Conservation (phyloP, 352 stramenopile species). For the Phytopythium litorale region DNA sequence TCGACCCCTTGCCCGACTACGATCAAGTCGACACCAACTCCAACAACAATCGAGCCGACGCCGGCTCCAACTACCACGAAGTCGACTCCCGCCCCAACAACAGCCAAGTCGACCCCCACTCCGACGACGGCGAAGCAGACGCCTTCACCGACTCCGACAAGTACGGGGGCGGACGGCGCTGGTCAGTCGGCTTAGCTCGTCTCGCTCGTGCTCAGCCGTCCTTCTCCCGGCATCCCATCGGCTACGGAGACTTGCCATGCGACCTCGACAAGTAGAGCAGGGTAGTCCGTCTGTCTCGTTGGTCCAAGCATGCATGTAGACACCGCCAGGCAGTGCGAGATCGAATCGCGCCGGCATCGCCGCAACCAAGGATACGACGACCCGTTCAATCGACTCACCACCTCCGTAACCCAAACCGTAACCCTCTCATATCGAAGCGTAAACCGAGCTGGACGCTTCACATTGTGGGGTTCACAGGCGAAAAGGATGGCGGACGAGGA, state of each 20-base stretch:
- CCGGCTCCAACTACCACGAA: not conserved
- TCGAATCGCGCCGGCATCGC: not conserved
- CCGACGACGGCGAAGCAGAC: not conserved
- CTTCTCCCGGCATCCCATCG: too few species aligned
- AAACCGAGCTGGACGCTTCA: too few species aligned
- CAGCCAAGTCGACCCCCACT: not conserved
- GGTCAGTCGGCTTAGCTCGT: not conserved
- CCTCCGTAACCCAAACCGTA: too few species aligned
- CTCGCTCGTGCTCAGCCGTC: too few species aligned
- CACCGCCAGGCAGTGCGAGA: not conserved
- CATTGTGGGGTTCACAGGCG: too few species aligned
- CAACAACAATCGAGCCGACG: not conserved
- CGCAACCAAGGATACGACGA: too few species aligned
- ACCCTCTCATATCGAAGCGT: too few species aligned
- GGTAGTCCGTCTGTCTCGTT: too few species aligned
- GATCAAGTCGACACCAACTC: not conserved
- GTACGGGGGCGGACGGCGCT: not conserved
- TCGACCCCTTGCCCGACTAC: not conserved
- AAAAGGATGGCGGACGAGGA: conserved; percentile 21
- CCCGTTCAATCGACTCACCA: too few species aligned
- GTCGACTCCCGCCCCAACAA: not conserved
- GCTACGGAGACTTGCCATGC: not conserved
- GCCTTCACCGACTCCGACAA: not conserved
- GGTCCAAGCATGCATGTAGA: not conserved
- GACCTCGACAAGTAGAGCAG: too few species aligned